Evolutionary conservation across 768 basidiomycete genomes (phyloP).

Genomic region (Trametopsis cervina): DNA sequence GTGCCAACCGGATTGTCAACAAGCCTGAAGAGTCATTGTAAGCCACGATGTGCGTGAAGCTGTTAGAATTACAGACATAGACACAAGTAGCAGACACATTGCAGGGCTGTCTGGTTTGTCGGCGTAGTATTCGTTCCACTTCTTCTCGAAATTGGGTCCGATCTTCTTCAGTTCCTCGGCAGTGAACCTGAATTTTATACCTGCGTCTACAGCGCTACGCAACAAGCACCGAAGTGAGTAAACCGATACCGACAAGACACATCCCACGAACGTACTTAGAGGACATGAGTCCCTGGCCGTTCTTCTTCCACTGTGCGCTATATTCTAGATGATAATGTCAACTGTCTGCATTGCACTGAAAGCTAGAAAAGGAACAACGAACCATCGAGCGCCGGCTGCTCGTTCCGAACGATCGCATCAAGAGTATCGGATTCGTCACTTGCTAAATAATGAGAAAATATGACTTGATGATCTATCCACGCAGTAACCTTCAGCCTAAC

Average conservation of each 20-base stretch:
- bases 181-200: constrained; percentile 19
- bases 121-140: constrained; percentile 19
- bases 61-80: constrained; percentile 12
- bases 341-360: neutral
- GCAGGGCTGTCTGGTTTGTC: constrained; percentile 20
- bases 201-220: constrained; percentile 18
- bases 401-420: constrained; percentile 38
- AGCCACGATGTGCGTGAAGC: neutral
- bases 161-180: constrained; percentile 16
- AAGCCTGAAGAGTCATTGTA: constrained; percentile 5
- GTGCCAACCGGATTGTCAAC: constrained; percentile 11
- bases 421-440: constrained; percentile 41
- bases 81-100: constrained; percentile 6
- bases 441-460: constrained; percentile 30
- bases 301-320: constrained; percentile 28
- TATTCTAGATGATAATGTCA: constrained; percentile 16
- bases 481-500: neutral
- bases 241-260: neutral
- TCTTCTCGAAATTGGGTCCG: constrained; percentile 20
- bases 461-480: constrained; percentile 25
- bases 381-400: constrained; percentile 35
- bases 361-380: constrained; percentile 11
- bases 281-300: constrained; percentile 42
- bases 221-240: neutral
- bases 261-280: constrained; percentile 37